phyloP scores from a whole-genome alignment of 495 filamentous ascomycete species.

The Aeminium ludgeri region DNA sequence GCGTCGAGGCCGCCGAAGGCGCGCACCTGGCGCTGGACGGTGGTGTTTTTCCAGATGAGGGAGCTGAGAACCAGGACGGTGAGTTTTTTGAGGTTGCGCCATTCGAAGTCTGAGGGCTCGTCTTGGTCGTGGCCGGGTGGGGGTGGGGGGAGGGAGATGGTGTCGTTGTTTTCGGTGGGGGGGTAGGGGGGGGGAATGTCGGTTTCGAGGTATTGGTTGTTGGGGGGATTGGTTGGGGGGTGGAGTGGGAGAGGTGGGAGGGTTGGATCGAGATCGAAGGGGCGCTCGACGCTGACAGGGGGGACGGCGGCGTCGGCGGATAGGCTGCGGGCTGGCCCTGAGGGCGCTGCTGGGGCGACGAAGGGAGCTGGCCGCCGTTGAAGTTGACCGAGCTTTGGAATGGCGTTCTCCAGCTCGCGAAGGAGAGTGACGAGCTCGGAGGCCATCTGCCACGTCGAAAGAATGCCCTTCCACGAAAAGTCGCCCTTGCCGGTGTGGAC shows the following conservation, averaged over 20 bases:
- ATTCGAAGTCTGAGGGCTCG: conserved; percentile 75
- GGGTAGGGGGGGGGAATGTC: conserved; percentile 24
- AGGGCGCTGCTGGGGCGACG: no score
- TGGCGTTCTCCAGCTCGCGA: conserved; percentile 69
- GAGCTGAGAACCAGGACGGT: conserved; percentile 74
- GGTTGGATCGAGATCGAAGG: conserved; percentile 19
- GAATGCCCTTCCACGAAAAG: conserved; percentile 32
- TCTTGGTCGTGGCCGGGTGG: conserved; percentile 44
- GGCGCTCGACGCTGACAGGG: conserved; percentile 24
- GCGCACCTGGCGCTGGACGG: conserved; percentile 73
- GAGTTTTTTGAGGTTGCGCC: conserved; percentile 83
- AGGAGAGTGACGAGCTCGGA: conserved; percentile 72
- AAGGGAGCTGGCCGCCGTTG: no score
- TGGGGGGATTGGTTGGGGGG: neutral
- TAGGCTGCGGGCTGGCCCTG: conserved; percentile 5
- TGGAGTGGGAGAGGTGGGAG: conserved; percentile 4
- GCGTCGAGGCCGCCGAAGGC: conserved; percentile 64
- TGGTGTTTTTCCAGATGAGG: conserved; percentile 60
- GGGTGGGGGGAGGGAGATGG: conserved; percentile 31
- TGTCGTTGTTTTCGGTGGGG: no score
- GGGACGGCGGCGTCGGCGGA: conserved; percentile 4
- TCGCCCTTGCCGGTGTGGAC: neutral
- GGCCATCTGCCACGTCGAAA: conserved; percentile 76
- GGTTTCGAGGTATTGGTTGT: conserved; percentile 8
- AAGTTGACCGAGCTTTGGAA: conserved; percentile 49